Evolutionary conservation across 2,329 filamentous ascomycete species (phyloP).

Genomic region (Nannizziopsis arthrosporioides): DNA sequence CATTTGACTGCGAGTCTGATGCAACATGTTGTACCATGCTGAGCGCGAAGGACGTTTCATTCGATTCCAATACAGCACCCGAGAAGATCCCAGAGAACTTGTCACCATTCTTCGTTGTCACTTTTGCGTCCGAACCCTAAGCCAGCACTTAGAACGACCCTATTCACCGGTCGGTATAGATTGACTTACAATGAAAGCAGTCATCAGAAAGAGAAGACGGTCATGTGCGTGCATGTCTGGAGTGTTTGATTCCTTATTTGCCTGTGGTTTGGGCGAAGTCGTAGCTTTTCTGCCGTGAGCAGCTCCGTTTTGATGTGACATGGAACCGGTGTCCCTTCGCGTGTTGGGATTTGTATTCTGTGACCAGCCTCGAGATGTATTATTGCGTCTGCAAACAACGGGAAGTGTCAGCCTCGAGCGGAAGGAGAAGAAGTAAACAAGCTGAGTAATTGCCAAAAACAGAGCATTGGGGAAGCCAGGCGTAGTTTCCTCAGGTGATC

Average conservation of each 20-base stretch:
- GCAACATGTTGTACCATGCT: slow-evolving; percentile 51
- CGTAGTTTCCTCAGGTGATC: not conserved
- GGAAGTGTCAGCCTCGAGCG: not conserved
- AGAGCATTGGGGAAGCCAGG: not conserved
- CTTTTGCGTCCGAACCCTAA: slow-evolving; percentile 44
- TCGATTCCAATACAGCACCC: slow-evolving; percentile 41
- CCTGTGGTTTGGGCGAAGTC: slow-evolving; percentile 27
- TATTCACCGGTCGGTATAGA: not conserved
- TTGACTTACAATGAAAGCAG: slow-evolving; percentile 46
- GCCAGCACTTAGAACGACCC: slow-evolving; percentile 6
- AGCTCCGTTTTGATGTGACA: slow-evolving; percentile 44
- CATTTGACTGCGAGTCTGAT: slow-evolving; percentile 23
- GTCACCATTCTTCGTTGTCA: slow-evolving; percentile 51
- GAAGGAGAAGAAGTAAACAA: not conserved
- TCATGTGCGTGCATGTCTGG: slow-evolving; percentile 50
- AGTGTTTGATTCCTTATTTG: slow-evolving; percentile 40
- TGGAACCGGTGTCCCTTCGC: slow-evolving; percentile 39
- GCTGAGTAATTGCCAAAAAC: not conserved
- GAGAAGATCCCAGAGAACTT: slow-evolving; percentile 51
- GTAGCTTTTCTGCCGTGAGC: slow-evolving; percentile 34
- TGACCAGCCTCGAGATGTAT: slow-evolving; percentile 49
- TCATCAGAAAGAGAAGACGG: slow-evolving; percentile 47
- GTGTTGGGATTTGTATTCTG: slow-evolving; percentile 51
- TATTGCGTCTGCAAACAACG: slow-evolving; percentile 36
- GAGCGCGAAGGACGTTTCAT: slow-evolving; percentile 45